Base-by-base conservation (phyloP, 306 rosid species). In the Cyclanthera cordifolia region DNA sequence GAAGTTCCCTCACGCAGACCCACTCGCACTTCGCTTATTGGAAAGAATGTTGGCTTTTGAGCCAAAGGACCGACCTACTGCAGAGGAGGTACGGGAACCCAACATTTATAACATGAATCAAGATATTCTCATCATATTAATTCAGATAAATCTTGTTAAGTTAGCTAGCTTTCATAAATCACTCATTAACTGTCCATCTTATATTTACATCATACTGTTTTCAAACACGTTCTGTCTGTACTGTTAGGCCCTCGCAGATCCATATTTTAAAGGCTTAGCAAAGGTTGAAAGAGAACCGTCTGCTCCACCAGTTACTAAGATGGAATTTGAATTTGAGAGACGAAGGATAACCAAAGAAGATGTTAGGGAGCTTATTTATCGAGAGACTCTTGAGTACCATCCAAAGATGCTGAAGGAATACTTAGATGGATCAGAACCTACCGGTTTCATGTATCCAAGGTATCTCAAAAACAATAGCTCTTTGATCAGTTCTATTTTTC, bases 291-390 rank as follows among this genome's bases (percentile, higher is more conserved):
- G 99, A 78, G 99, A 94, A 77, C 99, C 99, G 56, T 86, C 90
- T 68, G 85, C 99, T 74, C 99, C 85, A 77, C 96, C 99, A 21
- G 97, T 94, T 63, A 90, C 97, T 58, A 94, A 94, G 95, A 90
- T 94, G 95, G 99, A 94, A 85, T 94, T 94, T 80, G 99, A 94
- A 76, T 94, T 90, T 80, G 99, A 94, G 87, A 86, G 99, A 76
- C 90, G 99, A 72, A 84, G 96, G 74, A 94, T 94, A 71, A 94
- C 99, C 11, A 94, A 94, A 72, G 99, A 94, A 83, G 99, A 94
- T 74, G 99, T 94, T n/a, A 74, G 97, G 39, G 97, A 94, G 84
- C 95, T 94, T 71, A 94, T 94, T 68, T 94, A 94, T 67, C 84
- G 91, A 8, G 99, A 94, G 85, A 88, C 72, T 80, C 85, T 94